phyloP scores from a whole-genome alignment of 2,329 filamentous ascomycete genomes.

The Phialophora macrospora region DNA sequence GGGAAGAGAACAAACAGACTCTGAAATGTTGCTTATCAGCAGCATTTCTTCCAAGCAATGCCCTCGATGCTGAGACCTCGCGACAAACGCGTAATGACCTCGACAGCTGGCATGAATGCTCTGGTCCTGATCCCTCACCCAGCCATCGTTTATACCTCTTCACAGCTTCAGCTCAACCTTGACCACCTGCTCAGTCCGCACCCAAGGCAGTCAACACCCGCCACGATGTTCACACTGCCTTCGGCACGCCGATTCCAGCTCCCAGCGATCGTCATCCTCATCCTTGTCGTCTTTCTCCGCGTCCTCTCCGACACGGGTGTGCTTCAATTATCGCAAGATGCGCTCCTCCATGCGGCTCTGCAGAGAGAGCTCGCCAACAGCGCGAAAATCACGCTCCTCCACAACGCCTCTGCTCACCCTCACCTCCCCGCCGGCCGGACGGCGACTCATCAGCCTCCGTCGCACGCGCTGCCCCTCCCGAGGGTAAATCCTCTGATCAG shows the following conservation, averaged over 20 bases:
- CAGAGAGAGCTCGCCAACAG: constrained; percentile 2
- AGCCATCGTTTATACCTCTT: not conserved
- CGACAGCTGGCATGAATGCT: not conserved
- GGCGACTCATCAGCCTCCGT: not conserved
- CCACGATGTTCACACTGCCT: constrained; percentile 40
- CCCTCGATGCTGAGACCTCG: not conserved
- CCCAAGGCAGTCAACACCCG: not conserved
- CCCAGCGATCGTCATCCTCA: constrained; percentile 36
- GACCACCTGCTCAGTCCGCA: not conserved
- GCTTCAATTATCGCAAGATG: constrained; percentile 12
- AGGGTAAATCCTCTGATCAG: constrained; percentile 8
- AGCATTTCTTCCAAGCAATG: not conserved
- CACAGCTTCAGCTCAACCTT: not conserved
- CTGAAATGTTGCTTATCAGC: not conserved
- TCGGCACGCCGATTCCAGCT: constrained; percentile 41
- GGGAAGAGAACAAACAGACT: not conserved
- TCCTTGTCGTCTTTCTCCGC: constrained; percentile 34
- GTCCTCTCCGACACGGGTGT: constrained; percentile 25
- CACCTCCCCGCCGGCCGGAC: not conserved
- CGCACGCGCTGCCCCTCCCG: not conserved
- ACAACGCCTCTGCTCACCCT: constrained; percentile 6
- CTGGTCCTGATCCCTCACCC: not conserved
- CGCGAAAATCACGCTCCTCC: constrained; percentile 1
- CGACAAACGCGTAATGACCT: not conserved
- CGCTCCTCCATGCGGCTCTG: constrained; percentile 10